Evolutionary conservation across 805 yeast species (phyloP), one percentile per base, ranked within the genome.

Genomic region (Candida loeiensis): DNA sequence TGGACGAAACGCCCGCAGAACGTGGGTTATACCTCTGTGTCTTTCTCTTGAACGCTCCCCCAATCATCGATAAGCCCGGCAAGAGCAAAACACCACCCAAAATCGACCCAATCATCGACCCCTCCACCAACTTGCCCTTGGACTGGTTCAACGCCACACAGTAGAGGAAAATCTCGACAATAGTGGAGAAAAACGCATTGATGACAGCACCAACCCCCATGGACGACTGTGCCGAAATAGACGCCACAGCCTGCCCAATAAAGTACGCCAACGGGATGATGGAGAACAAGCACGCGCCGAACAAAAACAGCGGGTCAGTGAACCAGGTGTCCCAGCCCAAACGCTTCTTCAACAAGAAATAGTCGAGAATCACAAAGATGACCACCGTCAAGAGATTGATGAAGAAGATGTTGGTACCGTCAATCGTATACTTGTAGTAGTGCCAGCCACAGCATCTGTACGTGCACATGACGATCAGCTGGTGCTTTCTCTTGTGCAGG

Each of bases 141-240:
- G 80, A 76, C 56, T 90, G 95, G 38, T 77, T 71, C 45, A 93
- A 68, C 0, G 99, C 98, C 15, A 91, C 95, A 61, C 95, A 83
- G 59, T 93, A 93, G 36, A 91, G 66, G 59, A 82, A 93, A 6
- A 93, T 85, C 59, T 93, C 99, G 5, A 93, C 98, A 36, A 93
- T 76, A 0, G 99, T 90, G 1, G 98, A 90, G 71, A 93, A 93
- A 55, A 93, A 91, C 0, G 99, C 99, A 60, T 93, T 93, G 52
- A 93, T 89, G 0, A 90, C 96, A 1, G 99, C 99, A 68, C 98
- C 98, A 44, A 93, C 80, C 20, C 98, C 97, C 99, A 93, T 93
- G 0, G 97, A 90, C 0, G 97, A 87, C 65, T 93, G 99, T 0
- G 99, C 98, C 5, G 96, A 85, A 44, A 93, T 93, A 2, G 98